A percentile compares a stretch with the other conserved stretches of the same genome.
phyloP scores from a whole-genome alignment of 1,284 basidiomycete species.

The Spongispora temasekensis region DNA sequence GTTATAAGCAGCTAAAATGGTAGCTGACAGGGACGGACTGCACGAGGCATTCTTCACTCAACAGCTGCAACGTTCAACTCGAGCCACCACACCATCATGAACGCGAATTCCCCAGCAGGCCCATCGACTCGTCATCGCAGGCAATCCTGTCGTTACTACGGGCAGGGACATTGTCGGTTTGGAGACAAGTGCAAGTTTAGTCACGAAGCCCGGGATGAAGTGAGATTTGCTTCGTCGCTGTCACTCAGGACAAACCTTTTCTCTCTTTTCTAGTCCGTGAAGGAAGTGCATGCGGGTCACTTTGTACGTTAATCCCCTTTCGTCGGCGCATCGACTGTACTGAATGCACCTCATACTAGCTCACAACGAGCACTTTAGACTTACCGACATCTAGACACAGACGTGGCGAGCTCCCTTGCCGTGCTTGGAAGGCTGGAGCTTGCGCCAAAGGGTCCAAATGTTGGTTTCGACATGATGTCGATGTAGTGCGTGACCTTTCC shows the following conservation, averaged over 20 bases:
- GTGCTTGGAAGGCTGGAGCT: slow-evolving; percentile 33
- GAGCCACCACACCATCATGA: too few species aligned
- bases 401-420: slow-evolving; percentile 23
- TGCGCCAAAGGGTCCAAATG: slow-evolving; percentile 32
- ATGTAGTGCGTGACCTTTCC: slow-evolving; percentile 23
- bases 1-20: too few species aligned
- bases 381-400: too few species aligned
- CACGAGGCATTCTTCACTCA: too few species aligned
- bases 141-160: neutral
- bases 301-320: too few species aligned
- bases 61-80: too few species aligned
- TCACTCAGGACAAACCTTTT: neutral
- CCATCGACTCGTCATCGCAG: neutral
- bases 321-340: too few species aligned
- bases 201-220: neutral
- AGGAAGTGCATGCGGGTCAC: neutral
- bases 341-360: too few species aligned
- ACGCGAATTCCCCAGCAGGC: too few species aligned
- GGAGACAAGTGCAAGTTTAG: neutral
- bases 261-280: neutral
- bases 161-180: neutral
- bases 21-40: too few species aligned
- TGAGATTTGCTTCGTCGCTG: neutral
- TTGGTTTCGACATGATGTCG: slow-evolving; percentile 24
- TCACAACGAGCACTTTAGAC: too few species aligned